phyloP scores from a whole-genome alignment of 805 yeast species.

The Kluyveromyces siamensis region DNA sequence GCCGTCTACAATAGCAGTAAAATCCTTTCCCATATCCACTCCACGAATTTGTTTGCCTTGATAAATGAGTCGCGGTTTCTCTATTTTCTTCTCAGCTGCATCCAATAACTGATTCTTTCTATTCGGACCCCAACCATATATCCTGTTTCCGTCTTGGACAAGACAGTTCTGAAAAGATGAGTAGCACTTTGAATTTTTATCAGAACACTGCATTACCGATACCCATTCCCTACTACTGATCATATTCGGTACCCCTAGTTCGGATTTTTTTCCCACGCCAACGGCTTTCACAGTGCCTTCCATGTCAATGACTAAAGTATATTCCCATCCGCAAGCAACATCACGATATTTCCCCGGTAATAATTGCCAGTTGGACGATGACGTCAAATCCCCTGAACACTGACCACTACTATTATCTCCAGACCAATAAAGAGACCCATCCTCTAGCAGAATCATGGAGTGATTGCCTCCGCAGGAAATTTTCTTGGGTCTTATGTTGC shows the following conservation, averaged over 20 bases:
- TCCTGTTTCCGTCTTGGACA: constrained; percentile 69
- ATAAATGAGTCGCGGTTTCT: constrained; percentile 12
- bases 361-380: background rate
- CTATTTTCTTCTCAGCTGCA: constrained; percentile 11
- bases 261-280: constrained; percentile 69
- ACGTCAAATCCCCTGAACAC: constrained; percentile 24
- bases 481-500: constrained; percentile 26
- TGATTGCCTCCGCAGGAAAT: constrained; percentile 85
- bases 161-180: constrained; percentile 35
- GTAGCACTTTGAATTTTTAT: constrained; percentile 1
- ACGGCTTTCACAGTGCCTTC: constrained; percentile 37
- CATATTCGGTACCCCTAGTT: constrained; percentile 46
- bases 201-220: constrained; percentile 10
- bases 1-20: constrained; percentile 12
- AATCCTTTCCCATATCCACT: constrained; percentile 24
- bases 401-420: constrained; percentile 58
- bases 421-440: constrained; percentile 45
- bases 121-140: constrained; percentile 44
- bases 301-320: constrained; percentile 40
- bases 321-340: constrained; percentile 77
- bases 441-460: constrained; percentile 46
- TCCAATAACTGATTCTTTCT: constrained; percentile 38
- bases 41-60: constrained; percentile 6
- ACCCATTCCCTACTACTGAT: constrained; percentile 3
- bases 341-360: constrained; percentile 30